Conservation (phyloP, 1,284 basidiomycete species). For the Hymenochaete sp. region DNA sequence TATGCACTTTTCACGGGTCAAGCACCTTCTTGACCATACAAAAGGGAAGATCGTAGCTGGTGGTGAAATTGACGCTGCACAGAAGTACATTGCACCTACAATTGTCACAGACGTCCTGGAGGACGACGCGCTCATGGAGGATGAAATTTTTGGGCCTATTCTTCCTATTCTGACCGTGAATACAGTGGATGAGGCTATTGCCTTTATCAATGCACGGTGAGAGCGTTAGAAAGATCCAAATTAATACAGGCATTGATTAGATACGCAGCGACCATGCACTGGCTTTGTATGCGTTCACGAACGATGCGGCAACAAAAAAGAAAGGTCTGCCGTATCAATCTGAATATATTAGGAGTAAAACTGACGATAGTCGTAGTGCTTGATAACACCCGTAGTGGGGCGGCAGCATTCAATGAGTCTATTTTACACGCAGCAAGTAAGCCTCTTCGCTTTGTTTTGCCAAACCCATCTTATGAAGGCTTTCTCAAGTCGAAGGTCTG, state of each 20-base stretch:
- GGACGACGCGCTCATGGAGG: constrained; percentile 68
- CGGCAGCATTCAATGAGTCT: constrained; percentile 58
- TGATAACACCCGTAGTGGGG: constrained; percentile 59
- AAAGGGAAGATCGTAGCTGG: constrained; percentile 67
- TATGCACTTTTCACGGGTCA: constrained; percentile 54
- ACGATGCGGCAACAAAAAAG: constrained; percentile 48
- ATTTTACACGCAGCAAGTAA: constrained; percentile 46
- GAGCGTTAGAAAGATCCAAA: constrained; percentile 13
- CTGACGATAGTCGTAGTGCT: constrained; percentile 37
- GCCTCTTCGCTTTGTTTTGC: constrained; percentile 18
- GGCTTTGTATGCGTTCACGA: constrained; percentile 68
- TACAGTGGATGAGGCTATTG: constrained; percentile 62
- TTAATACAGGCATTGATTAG: background rate
- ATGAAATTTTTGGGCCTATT: constrained; percentile 76
- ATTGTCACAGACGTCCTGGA: constrained; percentile 52
- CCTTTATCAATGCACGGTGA: constrained; percentile 55
- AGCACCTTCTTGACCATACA: constrained; percentile 53
- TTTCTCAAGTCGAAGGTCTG: constrained; percentile 45
- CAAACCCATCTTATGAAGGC: background rate
- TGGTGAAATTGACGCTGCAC: constrained; percentile 52
- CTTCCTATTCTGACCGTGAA: constrained; percentile 74
- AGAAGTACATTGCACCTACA: constrained; percentile 60
- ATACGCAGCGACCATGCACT: constrained; percentile 61
- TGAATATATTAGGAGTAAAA: background rate
- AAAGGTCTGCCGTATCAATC: constrained; percentile 36